Evolutionary conservation across 257 asterid genomes (phyloP), one percentile per base, ranked within the genome.

Genomic region (Solanum dulcamara): DNA sequence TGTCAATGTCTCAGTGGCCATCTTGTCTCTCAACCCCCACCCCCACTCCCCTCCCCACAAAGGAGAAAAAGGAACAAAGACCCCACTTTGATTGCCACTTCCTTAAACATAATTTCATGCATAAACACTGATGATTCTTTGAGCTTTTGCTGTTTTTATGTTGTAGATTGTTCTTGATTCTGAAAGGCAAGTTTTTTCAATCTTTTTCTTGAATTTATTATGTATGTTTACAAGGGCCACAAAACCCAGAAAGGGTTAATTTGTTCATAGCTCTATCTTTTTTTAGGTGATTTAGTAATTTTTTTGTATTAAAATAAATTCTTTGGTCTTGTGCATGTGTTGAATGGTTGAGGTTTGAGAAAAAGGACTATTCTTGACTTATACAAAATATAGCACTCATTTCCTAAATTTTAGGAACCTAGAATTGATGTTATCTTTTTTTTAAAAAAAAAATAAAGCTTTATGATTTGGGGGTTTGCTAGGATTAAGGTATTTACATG

Each of bases 371-470:
- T n/a, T 72, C 83, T 80, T 80, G 81, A 35, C 68, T 80, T 18
- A 4, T 10, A 20, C 46, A 20, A 40, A 79, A 85, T 64, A 85
- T 64, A 62, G 22, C 26, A 20, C 24, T 33, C 35, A 22, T 81
- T 44, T 67, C 87, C 87, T 80, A 85, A 33, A 81, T 85, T 85
- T 20, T 42, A 22, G 85, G 53, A 35, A 28, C 37, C 53, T 26
- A 26, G 26, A 79, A 71, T 84, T 37, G 28, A 15, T 57, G 24
- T 46, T 8, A 7, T 84, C 10, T 46, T 84, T 50, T 14, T n/a
- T 59, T n/a, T n/a, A n/a, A 7, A 33, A 14, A 17, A 55, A 33
- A 17, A 24, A 14, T 44, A 59, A 35, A 48, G 38, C 10, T 20
- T 46, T 81, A n/a, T 80, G 75, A 22, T 42, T 64, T n/a, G 33